Base-by-base conservation (phyloP, 331 rosid genomes). In the Erythrophleum ivorense region DNA sequence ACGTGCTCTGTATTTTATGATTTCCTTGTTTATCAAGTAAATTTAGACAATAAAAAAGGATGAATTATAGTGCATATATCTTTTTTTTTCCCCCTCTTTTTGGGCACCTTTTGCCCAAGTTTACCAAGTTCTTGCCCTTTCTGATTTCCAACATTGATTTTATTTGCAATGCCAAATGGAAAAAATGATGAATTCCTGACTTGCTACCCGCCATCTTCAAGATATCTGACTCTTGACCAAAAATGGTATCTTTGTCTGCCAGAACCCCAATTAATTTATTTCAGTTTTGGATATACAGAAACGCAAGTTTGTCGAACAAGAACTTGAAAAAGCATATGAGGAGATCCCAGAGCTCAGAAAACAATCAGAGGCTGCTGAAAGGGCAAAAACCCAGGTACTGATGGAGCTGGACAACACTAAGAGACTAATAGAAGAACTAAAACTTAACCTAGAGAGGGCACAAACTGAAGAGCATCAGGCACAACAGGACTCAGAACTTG, bases 401-500 rank as follows among this genome's bases (percentile, higher is more conserved):
- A 87, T 88, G 76, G 98, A 94, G 89, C 86, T 96, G 63, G 99
- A 92, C 84, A 80, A 86, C 83, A 86, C 97, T 3, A 96, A 94
- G 90, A 84, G 95, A 67, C 90, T 89, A n/a, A 86, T 96, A 66
- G 98, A 94, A 84, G 99, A 96, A 84, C 84, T 96, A 78, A 91
- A 89, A 79, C 91, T 90, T 66, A 90, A 89, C 86, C 89, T 96
- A 3, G 98, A 90, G 88, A 90, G 93, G 81, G 97, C 98, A 81
- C 95, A 94, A 82, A 94, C 92, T 1, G 99, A 96, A 85, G 98
- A 96, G 88, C 89, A 80, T 46, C 98, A 94, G 80, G 97, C 98
- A 74, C 94, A 87, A 76, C 99, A 96, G 82, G 99, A 96, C 86
- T 94, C 97, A 0, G 99, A 96, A 82, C 97, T 94, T 80, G 98